A percentile compares a stretch with the other conserved stretches of the same genome.
These are phyloP conservation scores for Debaryomyces maramus DNA, from an alignment of 805 yeast genomes.

Conservation along the genomic window DNA sequence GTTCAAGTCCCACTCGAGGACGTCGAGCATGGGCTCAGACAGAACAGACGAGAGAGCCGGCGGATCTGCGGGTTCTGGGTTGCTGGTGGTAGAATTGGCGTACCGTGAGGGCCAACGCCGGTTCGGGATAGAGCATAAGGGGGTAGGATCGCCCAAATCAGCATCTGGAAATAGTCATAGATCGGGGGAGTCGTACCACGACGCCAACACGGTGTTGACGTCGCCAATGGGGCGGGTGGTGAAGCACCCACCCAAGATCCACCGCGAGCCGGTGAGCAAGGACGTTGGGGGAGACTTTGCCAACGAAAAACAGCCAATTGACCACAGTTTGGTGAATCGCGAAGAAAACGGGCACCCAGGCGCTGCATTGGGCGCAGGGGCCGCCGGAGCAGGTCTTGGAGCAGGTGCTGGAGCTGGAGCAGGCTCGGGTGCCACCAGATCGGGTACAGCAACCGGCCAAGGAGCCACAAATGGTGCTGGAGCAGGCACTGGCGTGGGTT, in stretches of 20 bases:
- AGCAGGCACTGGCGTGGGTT: background rate
- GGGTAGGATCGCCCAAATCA: background rate
- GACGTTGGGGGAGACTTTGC: slow-evolving; percentile 34
- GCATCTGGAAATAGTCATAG: background rate
- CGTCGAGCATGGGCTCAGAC: background rate
- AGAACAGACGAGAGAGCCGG: background rate
- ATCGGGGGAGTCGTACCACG: background rate
- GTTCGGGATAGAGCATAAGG: background rate
- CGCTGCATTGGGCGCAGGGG: slow-evolving; percentile 1
- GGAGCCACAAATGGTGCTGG: background rate
- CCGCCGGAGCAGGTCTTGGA: slow-evolving; percentile 4
- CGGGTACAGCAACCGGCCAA: background rate
- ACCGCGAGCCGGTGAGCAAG: slow-evolving; percentile 28
- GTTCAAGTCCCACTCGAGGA: slow-evolving; percentile 14
- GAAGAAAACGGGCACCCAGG: slow-evolving; percentile 2
- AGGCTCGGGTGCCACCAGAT: background rate
- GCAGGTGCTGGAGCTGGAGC: slow-evolving; percentile 6
- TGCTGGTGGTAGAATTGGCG: slow-evolving; percentile 2
- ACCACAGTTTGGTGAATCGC: slow-evolving; percentile 16
- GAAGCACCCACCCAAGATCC: slow-evolving; percentile 30
- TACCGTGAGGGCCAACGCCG: slow-evolving; percentile 6
- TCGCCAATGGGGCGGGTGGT: slow-evolving; percentile 27
- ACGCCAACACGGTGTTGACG: background rate
- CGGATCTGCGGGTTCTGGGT: background rate
- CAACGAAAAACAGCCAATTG: slow-evolving; percentile 32